A percentile compares a stretch with the other conserved stretches of the same genome.
These are phyloP conservation scores for Globisporangium alternatum DNA, from an alignment of 352 stramenopile species.

Conservation along the genomic window DNA sequence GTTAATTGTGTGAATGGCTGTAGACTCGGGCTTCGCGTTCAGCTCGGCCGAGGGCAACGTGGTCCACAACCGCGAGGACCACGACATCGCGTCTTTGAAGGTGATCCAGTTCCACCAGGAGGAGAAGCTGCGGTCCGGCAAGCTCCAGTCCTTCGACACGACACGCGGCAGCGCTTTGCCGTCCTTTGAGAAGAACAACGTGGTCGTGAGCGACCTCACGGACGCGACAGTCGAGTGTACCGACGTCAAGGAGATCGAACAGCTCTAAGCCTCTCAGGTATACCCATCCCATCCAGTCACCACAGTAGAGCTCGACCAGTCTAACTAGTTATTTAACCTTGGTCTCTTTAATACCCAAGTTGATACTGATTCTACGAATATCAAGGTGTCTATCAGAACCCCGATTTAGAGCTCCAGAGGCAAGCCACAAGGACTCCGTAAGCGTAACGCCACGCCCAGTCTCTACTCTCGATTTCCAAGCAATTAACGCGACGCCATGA, in stretches of 20 bases:
- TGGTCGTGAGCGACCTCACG: constrained; percentile 18
- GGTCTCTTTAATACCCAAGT: no score
- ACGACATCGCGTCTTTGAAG: constrained; percentile 41
- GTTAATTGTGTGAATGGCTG: constrained; percentile 11
- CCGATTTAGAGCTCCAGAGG: no score
- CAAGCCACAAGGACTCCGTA: not conserved
- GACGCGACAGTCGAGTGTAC: not conserved
- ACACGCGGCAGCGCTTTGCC: not conserved
- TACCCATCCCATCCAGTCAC: not conserved
- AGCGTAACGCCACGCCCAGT: not conserved
- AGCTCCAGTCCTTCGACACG: constrained; percentile 12
- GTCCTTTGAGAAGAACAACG: constrained; percentile 12
- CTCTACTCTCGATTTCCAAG: not conserved
- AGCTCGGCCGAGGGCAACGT: constrained; percentile 32
- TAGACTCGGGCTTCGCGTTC: constrained; percentile 55
- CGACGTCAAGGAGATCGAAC: constrained; percentile 6
- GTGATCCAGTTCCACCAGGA: constrained; percentile 38
- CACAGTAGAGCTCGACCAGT: no score
- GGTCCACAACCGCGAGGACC: constrained; percentile 9
- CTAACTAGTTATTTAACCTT: not conserved
- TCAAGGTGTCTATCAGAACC: no score
- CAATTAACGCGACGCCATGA: not conserved
- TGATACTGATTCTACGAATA: no score
- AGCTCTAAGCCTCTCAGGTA: constrained; percentile 3
- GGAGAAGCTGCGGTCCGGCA: constrained; percentile 21